phyloP scores from a whole-genome alignment of 257 asterid genomes.

The Plantago ovata region DNA sequence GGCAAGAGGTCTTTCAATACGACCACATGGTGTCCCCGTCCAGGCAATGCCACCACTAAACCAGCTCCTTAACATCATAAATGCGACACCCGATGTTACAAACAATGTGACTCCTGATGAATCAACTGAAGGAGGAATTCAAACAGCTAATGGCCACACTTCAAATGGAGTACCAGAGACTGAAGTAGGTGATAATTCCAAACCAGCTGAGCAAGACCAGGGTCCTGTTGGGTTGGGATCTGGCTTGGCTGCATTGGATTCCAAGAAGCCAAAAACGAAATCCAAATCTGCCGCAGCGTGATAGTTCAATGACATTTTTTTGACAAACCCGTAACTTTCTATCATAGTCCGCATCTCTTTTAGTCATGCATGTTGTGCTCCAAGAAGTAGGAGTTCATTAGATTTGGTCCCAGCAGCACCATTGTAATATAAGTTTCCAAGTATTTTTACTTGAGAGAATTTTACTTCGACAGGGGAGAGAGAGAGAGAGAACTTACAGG shows the following conservation, averaged over 20 bases:
- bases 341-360: not conserved
- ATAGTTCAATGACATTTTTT: conserved; percentile 2
- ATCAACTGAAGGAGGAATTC: conserved; percentile 27
- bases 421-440: conserved; percentile 11
- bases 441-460: conserved; percentile 15
- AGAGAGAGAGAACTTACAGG: not conserved
- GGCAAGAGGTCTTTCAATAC: conserved; percentile 70
- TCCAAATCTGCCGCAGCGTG: conserved; percentile 37
- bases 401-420: not conserved
- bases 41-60: conserved; percentile 56
- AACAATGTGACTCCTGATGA: conserved; percentile 16
- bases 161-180: conserved; percentile 31
- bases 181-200: conserved; percentile 22
- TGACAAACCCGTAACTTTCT: not conserved
- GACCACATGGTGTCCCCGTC: conserved; percentile 64
- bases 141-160: conserved; percentile 36
- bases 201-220: conserved; percentile 32
- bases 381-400: conserved; percentile 12
- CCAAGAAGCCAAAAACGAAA: conserved; percentile 66
- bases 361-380: conserved; percentile 8
- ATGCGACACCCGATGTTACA: conserved; percentile 35
- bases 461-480: not conserved
- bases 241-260: conserved; percentile 56
- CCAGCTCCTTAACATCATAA: conserved; percentile 58
- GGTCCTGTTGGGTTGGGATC: conserved; percentile 79